phyloP scores from a whole-genome alignment of 305 asterid genomes.

The Solanum hybrid region DNA sequence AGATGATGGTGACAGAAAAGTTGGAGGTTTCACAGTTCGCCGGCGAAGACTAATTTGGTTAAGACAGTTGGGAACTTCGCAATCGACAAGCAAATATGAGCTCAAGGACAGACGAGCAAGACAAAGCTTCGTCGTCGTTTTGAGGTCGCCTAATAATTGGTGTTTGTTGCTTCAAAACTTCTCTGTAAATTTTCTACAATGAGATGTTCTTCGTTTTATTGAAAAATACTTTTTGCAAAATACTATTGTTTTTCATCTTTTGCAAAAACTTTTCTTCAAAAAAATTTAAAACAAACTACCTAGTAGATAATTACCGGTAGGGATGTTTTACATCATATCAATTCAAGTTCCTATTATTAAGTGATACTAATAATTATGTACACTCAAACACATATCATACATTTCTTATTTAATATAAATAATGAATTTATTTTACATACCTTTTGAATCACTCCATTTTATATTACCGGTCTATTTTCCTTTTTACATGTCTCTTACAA shows the following conservation, averaged over 20 bases:
- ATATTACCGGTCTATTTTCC: too few species aligned
- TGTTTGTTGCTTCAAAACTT: neutral
- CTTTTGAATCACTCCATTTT: too few species aligned
- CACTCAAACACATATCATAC: too few species aligned
- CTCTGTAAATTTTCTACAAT: neutral
- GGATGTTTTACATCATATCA: neutral
- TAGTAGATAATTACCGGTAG: neutral
- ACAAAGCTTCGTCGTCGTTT: neutral
- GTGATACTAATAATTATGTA: neutral
- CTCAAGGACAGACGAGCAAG: neutral
- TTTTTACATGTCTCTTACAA: too few species aligned
- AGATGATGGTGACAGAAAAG: neutral
- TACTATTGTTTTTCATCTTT: neutral
- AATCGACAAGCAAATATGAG: neutral
- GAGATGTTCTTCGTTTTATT: neutral
- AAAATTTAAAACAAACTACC: neutral
- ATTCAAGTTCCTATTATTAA: neutral
- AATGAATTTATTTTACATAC: too few species aligned
- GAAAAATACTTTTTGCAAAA: neutral
- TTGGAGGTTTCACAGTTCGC: constrained; percentile 10
- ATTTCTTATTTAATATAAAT: too few species aligned
- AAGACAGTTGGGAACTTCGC: neutral
- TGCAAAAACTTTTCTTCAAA: neutral
- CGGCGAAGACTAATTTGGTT: constrained; percentile 22
- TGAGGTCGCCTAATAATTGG: neutral